These are phyloP conservation scores for Paecilomyces sp. DNA, from an alignment of 2,329 filamentous ascomycete genomes.

Conservation along the genomic window DNA sequence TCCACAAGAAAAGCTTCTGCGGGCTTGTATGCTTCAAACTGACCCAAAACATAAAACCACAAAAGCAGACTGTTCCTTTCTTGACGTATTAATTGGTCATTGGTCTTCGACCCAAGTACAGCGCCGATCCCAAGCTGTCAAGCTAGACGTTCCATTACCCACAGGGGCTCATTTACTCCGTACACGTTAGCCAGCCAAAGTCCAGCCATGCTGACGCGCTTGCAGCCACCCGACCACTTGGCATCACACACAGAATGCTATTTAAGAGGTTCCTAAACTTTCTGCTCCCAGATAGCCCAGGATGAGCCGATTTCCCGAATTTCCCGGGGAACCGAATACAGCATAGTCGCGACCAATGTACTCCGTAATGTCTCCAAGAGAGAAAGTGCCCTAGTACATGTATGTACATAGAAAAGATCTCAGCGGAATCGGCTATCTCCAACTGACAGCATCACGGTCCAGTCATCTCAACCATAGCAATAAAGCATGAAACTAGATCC, in stretches of 20 bases:
- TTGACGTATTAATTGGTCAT: not conserved
- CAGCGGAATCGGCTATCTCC: not conserved
- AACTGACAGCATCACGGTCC: not conserved
- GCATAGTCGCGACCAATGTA: not conserved
- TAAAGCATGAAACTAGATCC: not conserved
- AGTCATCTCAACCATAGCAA: not conserved
- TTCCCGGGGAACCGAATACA: not conserved
- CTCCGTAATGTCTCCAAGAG: not conserved
- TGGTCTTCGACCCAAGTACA: not conserved
- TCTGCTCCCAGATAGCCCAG: not conserved
- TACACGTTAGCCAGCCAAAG: not conserved
- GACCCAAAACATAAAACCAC: no score
- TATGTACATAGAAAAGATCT: not conserved
- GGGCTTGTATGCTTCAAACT: no score
- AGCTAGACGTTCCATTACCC: not conserved
- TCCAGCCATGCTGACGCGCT: not conserved
- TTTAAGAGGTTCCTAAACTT: not conserved
- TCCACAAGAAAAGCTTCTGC: no score
- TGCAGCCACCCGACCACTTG: not conserved
- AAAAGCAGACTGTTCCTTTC: not conserved
- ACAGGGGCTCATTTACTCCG: not conserved
- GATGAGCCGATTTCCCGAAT: not conserved
- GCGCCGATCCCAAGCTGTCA: not conserved
- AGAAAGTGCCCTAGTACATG: not conserved
- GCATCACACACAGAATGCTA: not conserved